Conservation (phyloP, 495 filamentous ascomycete genomes). For the Penicillium lividum region DNA sequence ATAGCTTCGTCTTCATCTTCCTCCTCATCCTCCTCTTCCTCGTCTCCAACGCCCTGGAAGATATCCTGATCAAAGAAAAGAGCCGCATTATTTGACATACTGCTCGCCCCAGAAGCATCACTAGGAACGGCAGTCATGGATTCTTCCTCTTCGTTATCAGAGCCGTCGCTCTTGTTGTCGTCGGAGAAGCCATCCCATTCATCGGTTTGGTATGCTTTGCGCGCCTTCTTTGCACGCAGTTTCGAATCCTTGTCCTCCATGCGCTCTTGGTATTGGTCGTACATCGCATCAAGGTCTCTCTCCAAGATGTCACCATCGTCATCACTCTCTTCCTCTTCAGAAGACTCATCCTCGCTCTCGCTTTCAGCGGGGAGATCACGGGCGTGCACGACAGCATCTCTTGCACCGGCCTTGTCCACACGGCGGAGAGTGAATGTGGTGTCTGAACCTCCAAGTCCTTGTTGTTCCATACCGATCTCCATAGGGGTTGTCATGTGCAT, state of each 20-base stretch:
- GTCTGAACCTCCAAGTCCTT: conserved; percentile 42
- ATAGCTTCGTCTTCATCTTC: conserved; percentile 46
- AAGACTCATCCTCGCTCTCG: conserved; percentile 59
- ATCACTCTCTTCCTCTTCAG: conserved; percentile 65
- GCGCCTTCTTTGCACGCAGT: conserved; percentile 81
- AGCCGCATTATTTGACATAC: conserved; percentile 77
- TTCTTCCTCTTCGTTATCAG: conserved; percentile 49
- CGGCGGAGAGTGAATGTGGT: conserved; percentile 80
- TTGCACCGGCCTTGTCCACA: conserved; percentile 71
- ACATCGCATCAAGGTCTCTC: conserved; percentile 79
- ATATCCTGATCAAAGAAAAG: conserved; percentile 95
- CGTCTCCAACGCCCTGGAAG: conserved; percentile 75
- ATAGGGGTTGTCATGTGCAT: conserved; percentile 94
- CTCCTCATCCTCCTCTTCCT: conserved; percentile 40
- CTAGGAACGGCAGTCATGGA: conserved; percentile 50
- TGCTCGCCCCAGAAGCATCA: conserved; percentile 46
- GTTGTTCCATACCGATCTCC: conserved; percentile 92
- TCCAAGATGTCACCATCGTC: conserved; percentile 82
- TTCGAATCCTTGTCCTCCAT: conserved; percentile 80
- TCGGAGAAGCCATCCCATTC: conserved; percentile 93
- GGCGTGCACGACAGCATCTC: conserved; percentile 71
- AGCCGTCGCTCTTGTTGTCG: conserved; percentile 50
- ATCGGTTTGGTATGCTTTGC: conserved; percentile 78
- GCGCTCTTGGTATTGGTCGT: conserved; percentile 80
- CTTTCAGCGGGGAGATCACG: conserved; percentile 65